Evolutionary conservation across 495 filamentous ascomycete species (phyloP).

Genomic region (Copromyces sp.): DNA sequence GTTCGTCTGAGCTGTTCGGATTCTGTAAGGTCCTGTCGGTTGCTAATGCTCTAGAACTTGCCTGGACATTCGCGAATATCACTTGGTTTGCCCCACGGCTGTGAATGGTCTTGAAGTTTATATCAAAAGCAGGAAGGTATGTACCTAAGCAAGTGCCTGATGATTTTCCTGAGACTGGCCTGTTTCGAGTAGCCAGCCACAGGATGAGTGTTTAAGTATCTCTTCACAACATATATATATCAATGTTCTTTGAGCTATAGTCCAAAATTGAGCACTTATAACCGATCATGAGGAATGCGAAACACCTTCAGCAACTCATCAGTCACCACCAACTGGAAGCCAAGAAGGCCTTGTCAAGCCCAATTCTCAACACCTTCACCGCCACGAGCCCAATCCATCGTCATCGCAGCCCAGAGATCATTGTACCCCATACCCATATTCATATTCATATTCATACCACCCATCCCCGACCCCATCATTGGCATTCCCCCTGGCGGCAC

Average conservation of each 20-base stretch:
- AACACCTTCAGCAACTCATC: background rate
- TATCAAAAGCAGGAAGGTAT: background rate
- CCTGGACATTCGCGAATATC: no score
- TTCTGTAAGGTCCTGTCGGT: background rate
- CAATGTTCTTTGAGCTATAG: background rate
- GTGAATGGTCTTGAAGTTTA: no score
- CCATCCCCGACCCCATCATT: constrained; percentile 24
- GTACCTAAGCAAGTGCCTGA: background rate
- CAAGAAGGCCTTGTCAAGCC: background rate
- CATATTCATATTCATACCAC: background rate
- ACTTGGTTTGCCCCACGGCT: no score
- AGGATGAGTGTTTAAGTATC: background rate
- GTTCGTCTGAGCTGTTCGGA: background rate
- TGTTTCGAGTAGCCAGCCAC: background rate
- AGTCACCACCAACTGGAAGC: background rate
- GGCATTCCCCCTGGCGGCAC: constrained; percentile 28
- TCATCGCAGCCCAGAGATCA: constrained; percentile 17
- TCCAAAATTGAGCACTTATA: background rate
- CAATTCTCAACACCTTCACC: background rate
- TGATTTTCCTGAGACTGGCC: background rate
- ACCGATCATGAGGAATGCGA: background rate
- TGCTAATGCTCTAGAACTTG: background rate
- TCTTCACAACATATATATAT: background rate
- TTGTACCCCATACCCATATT: background rate
- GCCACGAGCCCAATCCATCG: constrained; percentile 9